Evolutionary conservation across 2,329 filamentous ascomycete genomes (phyloP), one percentile per base, ranked within the genome.

Genomic region (Beauveria sp.): DNA sequence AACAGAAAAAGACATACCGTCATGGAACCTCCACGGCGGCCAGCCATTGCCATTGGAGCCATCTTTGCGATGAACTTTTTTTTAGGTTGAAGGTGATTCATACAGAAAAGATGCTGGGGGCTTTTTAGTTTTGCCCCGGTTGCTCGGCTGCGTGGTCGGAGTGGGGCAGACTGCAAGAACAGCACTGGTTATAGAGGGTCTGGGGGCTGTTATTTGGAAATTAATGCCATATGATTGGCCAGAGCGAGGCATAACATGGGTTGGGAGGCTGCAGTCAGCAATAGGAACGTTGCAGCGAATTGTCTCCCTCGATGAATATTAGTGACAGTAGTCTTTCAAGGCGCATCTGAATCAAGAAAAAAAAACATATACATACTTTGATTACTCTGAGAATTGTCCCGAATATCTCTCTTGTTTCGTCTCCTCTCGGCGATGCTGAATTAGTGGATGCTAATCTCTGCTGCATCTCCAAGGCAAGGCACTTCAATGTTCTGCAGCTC

Each of bases 1-100:
- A 1, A 6, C 41, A 20, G 18, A 14, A 14, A 24, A 18, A 46
- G 18, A 48, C 69, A 59, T 71, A 82, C 80, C 73, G 73, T 75
- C 69, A 79, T 75, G 69, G 76, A 74, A 66, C 74, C 75, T 69
- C 79, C 76, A 64, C 78, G 78, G 67, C 79, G 77, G 67, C 76
- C 75, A 66, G 76, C 78, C 66, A 80, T 72, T 70, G 79, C 74
- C 73, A 81, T 79, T 73, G 79, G 72, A 71, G 78, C 77, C 79
- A 82, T 82, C 24, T 28, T 34, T 20, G 44, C 34, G 48, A 20
- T 10, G 34, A 24, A 30, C 50, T 40, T 54, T 54, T 54, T 54
- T 43, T 52, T 44, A n/a, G 53, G 51, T 52, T 60, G 34, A 40
- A 40, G 24, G 59, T 56, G 57, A 54, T 28, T 60, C 40, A 60